These are phyloP conservation scores for Adansonia digitata DNA, from an alignment of 345 rosid genomes.

Conservation along the genomic window DNA sequence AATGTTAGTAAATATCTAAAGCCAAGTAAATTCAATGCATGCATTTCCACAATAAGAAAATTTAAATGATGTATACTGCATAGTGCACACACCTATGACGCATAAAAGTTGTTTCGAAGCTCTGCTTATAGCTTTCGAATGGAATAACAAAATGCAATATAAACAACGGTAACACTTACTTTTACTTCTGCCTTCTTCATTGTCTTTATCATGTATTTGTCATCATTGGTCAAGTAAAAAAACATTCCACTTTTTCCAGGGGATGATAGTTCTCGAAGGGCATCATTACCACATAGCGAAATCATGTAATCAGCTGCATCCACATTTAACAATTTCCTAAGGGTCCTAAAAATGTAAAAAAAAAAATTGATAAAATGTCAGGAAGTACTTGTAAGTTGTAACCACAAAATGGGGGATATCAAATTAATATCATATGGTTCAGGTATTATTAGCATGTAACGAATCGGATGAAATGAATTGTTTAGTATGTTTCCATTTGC, in stretches of 20 bases:
- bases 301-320: constrained; percentile 98
- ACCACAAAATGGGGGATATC: neutral
- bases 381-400: constrained; percentile 1
- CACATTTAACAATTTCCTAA: constrained; percentile 80
- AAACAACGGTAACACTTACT: constrained; percentile 31
- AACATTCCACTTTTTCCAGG: constrained; percentile 99
- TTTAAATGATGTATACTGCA: neutral
- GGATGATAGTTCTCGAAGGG: constrained; percentile 93
- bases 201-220: constrained; percentile 95
- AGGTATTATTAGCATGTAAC: neutral
- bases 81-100: neutral
- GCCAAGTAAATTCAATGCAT: too few species aligned
- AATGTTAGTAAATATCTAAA: too few species aligned
- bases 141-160: neutral
- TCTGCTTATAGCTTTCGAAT: neutral
- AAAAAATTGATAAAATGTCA: constrained; percentile 4
- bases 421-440: too few species aligned
- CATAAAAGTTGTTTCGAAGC: too few species aligned
- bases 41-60: too few species aligned
- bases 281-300: constrained; percentile 91
- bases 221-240: constrained; percentile 87
- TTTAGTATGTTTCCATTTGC: neutral
- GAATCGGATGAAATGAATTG: too few species aligned
- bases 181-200: constrained; percentile 98
- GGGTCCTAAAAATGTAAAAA: constrained; percentile 55